Conservation (phyloP, 2,329 filamentous ascomycete species). For the Aspergillus sp. region DNA sequence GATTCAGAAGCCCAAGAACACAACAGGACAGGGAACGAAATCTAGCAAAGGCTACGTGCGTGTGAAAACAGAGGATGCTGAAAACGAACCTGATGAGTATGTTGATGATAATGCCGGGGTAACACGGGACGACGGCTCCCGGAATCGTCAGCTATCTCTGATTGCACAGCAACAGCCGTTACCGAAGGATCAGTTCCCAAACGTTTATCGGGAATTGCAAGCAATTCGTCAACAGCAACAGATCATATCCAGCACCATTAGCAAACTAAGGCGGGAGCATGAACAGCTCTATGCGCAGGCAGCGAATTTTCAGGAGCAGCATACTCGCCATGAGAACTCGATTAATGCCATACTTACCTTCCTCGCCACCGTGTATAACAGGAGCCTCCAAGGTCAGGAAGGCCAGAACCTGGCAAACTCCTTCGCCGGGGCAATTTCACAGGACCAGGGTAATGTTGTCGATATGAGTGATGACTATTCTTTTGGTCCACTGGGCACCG, state of each 20-base stretch:
- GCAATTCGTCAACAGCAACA: constrained; percentile 83
- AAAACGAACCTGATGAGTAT: constrained; percentile 62
- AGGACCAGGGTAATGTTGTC: constrained; percentile 61
- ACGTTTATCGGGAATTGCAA: constrained; percentile 76
- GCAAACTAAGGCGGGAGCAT: constrained; percentile 78
- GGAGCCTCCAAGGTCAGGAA: constrained; percentile 83
- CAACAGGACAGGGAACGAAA: constrained; percentile 55
- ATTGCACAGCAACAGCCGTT: constrained; percentile 42
- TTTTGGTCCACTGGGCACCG: constrained; percentile 34
- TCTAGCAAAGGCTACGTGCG: constrained; percentile 44
- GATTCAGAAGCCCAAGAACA: constrained; percentile 90
- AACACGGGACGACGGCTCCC: constrained; percentile 34
- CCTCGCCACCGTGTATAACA: constrained; percentile 92
- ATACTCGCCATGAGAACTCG: constrained; percentile 95
- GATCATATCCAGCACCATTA: constrained; percentile 80
- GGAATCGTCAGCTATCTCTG: constrained; percentile 46
- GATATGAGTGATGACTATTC: constrained; percentile 58
- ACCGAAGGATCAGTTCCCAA: constrained; percentile 70
- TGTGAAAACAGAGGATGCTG: constrained; percentile 60
- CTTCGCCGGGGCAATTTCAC: constrained; percentile 72
- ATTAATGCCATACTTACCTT: constrained; percentile 99
- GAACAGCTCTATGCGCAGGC: constrained; percentile 86
- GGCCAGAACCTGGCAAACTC: constrained; percentile 80
- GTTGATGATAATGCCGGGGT: constrained; percentile 40
- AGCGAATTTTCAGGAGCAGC: constrained; percentile 82